Evolutionary conservation across 1,284 basidiomycete species (phyloP).

Genomic region (Irpex lacteus): DNA sequence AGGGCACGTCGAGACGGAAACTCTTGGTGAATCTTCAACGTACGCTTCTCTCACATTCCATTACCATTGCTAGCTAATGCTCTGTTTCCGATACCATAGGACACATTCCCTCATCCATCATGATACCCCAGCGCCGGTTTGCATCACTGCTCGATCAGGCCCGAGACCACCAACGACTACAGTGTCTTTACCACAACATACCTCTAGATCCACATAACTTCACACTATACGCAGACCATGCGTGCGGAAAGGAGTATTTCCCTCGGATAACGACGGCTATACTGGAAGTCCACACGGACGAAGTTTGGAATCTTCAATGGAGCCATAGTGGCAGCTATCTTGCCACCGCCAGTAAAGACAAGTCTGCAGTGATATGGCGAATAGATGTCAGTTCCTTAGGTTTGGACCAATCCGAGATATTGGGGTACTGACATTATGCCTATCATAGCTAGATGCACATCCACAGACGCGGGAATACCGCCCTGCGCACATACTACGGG

Average conservation of each 20-base stretch:
- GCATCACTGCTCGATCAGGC: constrained; percentile 87
- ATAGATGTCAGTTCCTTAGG: constrained; percentile 58
- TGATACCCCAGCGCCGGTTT: constrained; percentile 91
- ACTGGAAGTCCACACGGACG: constrained; percentile 83
- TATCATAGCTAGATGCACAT: constrained; percentile 43
- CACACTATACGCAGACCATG: constrained; percentile 86
- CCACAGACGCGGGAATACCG: constrained; percentile 57
- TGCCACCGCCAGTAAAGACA: constrained; percentile 88
- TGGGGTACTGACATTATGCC: not conserved
- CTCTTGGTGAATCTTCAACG: constrained; percentile 84
- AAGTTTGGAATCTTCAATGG: constrained; percentile 96
- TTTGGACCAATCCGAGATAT: not conserved
- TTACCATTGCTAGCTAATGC: constrained; percentile 2
- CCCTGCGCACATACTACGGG: constrained; percentile 57
- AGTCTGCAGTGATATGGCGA: constrained; percentile 87
- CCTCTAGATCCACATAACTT: constrained; percentile 56
- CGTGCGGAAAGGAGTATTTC: constrained; percentile 79
- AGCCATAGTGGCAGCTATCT: constrained; percentile 85
- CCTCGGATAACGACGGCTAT: constrained; percentile 84
- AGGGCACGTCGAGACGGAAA: constrained; percentile 72
- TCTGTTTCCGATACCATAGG: constrained; percentile 40
- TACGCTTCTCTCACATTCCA: constrained; percentile 34
- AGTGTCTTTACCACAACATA: constrained; percentile 81
- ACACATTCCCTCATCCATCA: constrained; percentile 84
- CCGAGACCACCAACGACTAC: constrained; percentile 72